Conservation (phyloP, 306 rosid species). For the Fragaria ananassa region DNA sequence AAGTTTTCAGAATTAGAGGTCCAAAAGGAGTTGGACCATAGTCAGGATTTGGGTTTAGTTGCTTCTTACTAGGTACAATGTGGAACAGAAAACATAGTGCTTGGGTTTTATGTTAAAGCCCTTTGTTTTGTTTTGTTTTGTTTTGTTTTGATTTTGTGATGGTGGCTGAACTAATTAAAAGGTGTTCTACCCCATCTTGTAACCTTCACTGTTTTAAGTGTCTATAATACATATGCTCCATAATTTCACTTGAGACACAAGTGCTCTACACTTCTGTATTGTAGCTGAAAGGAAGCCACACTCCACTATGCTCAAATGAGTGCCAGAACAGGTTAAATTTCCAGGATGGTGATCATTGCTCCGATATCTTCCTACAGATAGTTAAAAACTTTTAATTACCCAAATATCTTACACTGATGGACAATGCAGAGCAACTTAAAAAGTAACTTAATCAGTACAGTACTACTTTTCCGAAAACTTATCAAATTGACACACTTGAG, state of each 20-base stretch:
- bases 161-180: conserved; percentile 21
- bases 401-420: not conserved
- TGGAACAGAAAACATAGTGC: not conserved
- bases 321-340: not conserved
- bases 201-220: conserved; percentile 28
- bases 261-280: not conserved
- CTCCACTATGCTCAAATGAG: not conserved
- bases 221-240: conserved; percentile 18
- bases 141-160: conserved; percentile 6
- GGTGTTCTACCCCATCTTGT: conserved; percentile 31
- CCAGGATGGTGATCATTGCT: not conserved
- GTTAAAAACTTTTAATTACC: not conserved
- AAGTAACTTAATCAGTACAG: not conserved
- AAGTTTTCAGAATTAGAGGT: conserved; percentile 49
- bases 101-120: not conserved
- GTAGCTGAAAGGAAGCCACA: not conserved
- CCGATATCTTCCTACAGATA: not conserved
- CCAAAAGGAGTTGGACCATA: conserved; percentile 27
- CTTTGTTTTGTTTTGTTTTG: conserved; percentile 13
- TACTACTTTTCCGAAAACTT: not conserved
- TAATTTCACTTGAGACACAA: not conserved
- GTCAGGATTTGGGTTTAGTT: conserved; percentile 40
- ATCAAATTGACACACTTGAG: not conserved
- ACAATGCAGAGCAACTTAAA: not conserved
- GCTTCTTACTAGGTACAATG: conserved; percentile 45